A percentile compares a stretch with the other conserved stretches of the same genome.
Conservation (phyloP, 495 filamentous ascomycete genomes). For the Aspergillus egyptiacus region DNA sequence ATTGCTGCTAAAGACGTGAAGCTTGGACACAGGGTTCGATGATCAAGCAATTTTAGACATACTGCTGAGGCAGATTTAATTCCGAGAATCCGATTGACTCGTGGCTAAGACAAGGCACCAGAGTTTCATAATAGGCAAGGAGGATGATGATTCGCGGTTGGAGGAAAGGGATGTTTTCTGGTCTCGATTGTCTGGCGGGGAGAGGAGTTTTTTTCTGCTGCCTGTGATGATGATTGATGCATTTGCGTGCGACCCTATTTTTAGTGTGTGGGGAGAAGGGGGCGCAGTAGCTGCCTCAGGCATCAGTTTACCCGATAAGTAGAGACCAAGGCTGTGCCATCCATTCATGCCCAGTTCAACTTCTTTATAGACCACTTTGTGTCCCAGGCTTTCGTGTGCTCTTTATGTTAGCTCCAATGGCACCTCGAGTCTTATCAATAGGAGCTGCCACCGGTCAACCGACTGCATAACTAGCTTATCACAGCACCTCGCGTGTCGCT, state of each 20-base stretch:
- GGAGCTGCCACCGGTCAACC: not conserved
- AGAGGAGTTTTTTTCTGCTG: not conserved
- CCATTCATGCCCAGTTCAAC: not conserved
- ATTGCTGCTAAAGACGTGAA: not conserved
- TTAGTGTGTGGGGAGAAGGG: not conserved
- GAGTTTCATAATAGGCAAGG: not conserved
- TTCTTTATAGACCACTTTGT: conserved; percentile 3
- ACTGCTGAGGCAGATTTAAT: conserved; percentile 3
- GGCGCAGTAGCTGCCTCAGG: conserved; percentile 5
- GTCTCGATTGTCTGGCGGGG: not conserved
- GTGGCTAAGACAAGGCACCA: conserved; percentile 9
- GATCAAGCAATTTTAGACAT: not conserved
- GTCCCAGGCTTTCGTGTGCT: not conserved
- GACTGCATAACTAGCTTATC: not conserved
- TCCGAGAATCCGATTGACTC: conserved; percentile 1
- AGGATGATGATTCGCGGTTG: no score
- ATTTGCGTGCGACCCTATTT: not conserved
- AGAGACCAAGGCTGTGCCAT: not conserved
- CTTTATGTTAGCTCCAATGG: conserved; percentile 8
- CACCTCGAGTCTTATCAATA: not conserved
- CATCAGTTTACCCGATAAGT: not conserved
- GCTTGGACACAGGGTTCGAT: not conserved
- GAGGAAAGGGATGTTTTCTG: no score
- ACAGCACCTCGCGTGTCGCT: not conserved
- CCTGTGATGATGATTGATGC: not conserved